Base-by-base conservation (phyloP, 2,329 filamentous ascomycete species). In the Aspergillus sp. region DNA sequence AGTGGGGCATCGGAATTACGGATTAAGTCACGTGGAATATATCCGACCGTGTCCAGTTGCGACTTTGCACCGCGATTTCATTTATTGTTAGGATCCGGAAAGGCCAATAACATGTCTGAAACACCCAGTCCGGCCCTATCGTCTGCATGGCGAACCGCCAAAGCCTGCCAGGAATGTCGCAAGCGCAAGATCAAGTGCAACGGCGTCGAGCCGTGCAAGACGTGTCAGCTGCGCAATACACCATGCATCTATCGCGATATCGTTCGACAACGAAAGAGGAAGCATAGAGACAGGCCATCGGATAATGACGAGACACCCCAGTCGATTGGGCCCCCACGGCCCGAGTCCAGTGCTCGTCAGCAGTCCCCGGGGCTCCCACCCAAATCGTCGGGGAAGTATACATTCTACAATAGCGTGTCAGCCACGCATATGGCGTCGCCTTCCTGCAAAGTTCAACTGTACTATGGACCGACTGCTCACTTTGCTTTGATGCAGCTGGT, bases 381-480 rank as follows among this genome's bases (percentile, higher is more conserved):
- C 30, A 39, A 39, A 39, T 41, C 50, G 9, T 37, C 49, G 15
- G 50, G 50, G n/a, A 51, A 48, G 5, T 53, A 57, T 39, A 52
- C 59, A 38, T 61, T 67, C 43, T 68, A 70, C 45, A 69, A 65
- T 49, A 74, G 72, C 48, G 72, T 75, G n/a, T 70, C 72, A 3
- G 72, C 73, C 17, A 74, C 70, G 7, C 72, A 75, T 52, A 67
- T 69, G 55, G 64, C 71, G 22, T 73, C 71, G 1, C 67, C 72
- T 1, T 74, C 70, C 17, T 72, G 70, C 48, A 59, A 66, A 32
- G 63, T 74, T 13, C 71, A 75, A 50, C 60, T 75, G 0, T 75
- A 74, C 53, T 75, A 75, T 57, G 72, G 72, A 0, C 69, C 73
- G 0, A 73, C 73, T 0, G 74, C 72, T 0, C 72, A 75, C 51